A percentile compares a stretch with the other conserved stretches of the same genome.
Evolutionary conservation across 768 basidiomycete species (phyloP).

Genomic region (Fistulinella prunicolor): DNA sequence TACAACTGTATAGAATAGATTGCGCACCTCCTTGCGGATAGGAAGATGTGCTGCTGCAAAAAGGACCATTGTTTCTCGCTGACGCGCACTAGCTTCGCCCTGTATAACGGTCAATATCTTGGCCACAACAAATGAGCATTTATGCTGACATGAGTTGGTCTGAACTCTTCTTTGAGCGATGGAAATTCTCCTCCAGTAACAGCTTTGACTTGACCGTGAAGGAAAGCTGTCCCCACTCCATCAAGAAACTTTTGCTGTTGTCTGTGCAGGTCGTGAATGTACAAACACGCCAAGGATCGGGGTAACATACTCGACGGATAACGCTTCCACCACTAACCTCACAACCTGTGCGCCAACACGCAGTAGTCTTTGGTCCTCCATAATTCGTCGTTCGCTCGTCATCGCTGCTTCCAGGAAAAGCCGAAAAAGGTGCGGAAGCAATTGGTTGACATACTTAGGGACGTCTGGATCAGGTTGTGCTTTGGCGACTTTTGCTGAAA

Average conservation of each 20-base stretch:
- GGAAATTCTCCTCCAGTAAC: constrained; percentile 57
- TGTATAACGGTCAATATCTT: constrained; percentile 7
- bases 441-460: constrained; percentile 70
- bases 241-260: constrained; percentile 59
- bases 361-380: constrained; percentile 36
- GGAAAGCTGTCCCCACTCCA: constrained; percentile 38
- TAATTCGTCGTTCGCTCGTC: constrained; percentile 22
- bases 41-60: constrained; percentile 66
- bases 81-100: constrained; percentile 26
- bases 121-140: neutral
- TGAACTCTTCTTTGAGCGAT: constrained; percentile 34
- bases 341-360: constrained; percentile 60
- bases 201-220: constrained; percentile 42
- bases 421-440: constrained; percentile 71
- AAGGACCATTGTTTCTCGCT: constrained; percentile 64
- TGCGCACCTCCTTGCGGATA: constrained; percentile 60
- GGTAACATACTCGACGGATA: constrained; percentile 60
- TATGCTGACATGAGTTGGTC: constrained; percentile 50
- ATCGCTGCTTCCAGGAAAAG: constrained; percentile 50
- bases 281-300: neutral
- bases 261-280: constrained; percentile 29
- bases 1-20: neutral
- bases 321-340: constrained; percentile 60
- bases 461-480: constrained; percentile 63
- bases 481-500: constrained; percentile 49